Percentiles rank a stretch among this genome's conserved stretches.
Conservation (phyloP, 1,284 basidiomycete genomes). For the Naganishia liquefaciens region DNA sequence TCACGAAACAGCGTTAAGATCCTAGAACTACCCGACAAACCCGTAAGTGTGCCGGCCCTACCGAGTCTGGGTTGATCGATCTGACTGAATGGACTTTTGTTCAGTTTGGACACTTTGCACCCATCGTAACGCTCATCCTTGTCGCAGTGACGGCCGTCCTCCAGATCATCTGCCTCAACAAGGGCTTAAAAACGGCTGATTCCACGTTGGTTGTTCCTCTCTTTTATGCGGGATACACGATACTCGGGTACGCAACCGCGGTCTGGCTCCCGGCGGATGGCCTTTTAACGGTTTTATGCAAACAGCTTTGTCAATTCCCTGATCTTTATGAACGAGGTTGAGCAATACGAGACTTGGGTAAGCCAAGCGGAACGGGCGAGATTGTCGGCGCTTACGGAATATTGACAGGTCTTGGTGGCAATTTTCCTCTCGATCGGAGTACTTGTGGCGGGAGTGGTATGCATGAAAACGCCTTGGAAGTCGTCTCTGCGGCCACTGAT, state of each 20-base stretch:
- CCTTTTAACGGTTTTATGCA: background rate
- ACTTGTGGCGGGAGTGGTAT: conserved; percentile 79
- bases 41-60: conserved; percentile 38
- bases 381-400: background rate
- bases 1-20: conserved; percentile 38
- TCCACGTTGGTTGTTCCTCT: conserved; percentile 72
- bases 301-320: conserved; percentile 66
- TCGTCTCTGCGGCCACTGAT: background rate
- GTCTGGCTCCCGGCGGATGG: conserved; percentile 6
- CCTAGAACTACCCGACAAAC: conserved; percentile 45
- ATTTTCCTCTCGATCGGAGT: conserved; percentile 80
- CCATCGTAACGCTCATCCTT: conserved; percentile 79
- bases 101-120: conserved; percentile 71
- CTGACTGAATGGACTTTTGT: background rate
- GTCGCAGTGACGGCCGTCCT: conserved; percentile 75
- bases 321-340: conserved; percentile 76
- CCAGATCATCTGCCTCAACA: conserved; percentile 88
- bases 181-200: conserved; percentile 65
- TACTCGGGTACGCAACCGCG: conserved; percentile 59
- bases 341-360: conserved; percentile 78
- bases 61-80: background rate
- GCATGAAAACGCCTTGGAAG: conserved; percentile 56
- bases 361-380: conserved; percentile 10
- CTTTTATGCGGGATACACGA: conserved; percentile 68
- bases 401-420: conserved; percentile 62